Base-by-base conservation (phyloP, 495 filamentous ascomycete genomes). In the Aspergillus leporis region DNA sequence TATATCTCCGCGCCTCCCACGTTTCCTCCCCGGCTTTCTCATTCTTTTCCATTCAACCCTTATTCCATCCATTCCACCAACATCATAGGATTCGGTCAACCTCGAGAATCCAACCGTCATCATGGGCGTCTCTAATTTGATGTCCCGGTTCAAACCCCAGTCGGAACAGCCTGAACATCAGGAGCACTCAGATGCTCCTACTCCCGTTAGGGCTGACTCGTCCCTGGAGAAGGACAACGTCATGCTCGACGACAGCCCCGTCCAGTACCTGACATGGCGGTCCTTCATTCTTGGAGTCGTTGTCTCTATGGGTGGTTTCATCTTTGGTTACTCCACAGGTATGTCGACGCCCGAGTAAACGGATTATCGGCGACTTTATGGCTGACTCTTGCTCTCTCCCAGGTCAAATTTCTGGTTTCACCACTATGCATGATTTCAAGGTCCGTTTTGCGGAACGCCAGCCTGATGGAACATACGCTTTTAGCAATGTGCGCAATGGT, bases 271-370 rank as follows among this genome's bases (percentile, higher is more conserved):
- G 55, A 83, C 81, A 25, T 74, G 75, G 67, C 74, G 77, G 4
- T 77, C 80, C 0, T 76, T 82, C 60, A 72, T 78, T 56, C 73
- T 85, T 61, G 81, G 81, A 53, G 53, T 83, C 45, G 69, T 81
- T 55, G 81, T 81, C 43, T 83, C 88, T 9, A 87, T 91, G 78
- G 88, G 88, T 66, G 88, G 88, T 60, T 87, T 91, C 69, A 85
- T 91, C 58, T 91, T 90, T 61, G 89, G 89, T 63, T 89, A 89
- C 58, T 85, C 89, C 32, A 90, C 87, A 61, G 80, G 78, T 78
- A 72, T 40, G 54, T 55, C 41, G 28, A 28, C 38, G 9, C 14
- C 45, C 16, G 28, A 28, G 7, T 25, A 5, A 2, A 2, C 0
- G 3, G 6, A 16, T 10, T 1, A n/a, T n/a, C 34, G 9, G 8